phyloP scores from a whole-genome alignment of 1,139 yeast genomes.

The Suhomyces bribrorum region DNA sequence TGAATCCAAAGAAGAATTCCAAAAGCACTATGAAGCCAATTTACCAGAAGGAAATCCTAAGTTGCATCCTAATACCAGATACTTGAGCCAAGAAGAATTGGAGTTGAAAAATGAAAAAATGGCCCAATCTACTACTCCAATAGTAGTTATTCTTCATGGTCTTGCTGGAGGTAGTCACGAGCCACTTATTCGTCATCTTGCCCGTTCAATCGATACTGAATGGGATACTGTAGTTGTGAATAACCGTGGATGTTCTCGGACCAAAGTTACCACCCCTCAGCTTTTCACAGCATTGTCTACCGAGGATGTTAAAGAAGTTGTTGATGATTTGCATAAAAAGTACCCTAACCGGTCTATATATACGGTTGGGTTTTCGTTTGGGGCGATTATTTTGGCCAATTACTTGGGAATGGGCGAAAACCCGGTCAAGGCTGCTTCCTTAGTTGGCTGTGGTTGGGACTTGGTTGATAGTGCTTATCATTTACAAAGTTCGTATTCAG shows the following conservation, averaged over 20 bases:
- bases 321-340: conserved; percentile 51
- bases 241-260: conserved; percentile 84
- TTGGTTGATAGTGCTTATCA: conserved; percentile 45
- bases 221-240: conserved; percentile 75
- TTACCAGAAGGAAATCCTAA: conserved; percentile 72
- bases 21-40: conserved; percentile 49
- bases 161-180: conserved; percentile 93
- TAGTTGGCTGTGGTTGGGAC: conserved; percentile 40
- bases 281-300: conserved; percentile 77
- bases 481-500: conserved; percentile 56
- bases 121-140: conserved; percentile 48
- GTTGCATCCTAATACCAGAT: conserved; percentile 77
- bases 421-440: conserved; percentile 62
- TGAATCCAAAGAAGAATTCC: conserved; percentile 48
- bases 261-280: conserved; percentile 72
- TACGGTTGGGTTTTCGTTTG: conserved; percentile 82
- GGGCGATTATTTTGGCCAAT: conserved; percentile 57
- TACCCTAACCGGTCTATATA: conserved; percentile 76
- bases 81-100: conserved; percentile 49
- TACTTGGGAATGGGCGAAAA: conserved; percentile 52
- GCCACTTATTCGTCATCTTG: conserved; percentile 72
- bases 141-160: conserved; percentile 77
- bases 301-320: conserved; percentile 65
- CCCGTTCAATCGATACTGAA: conserved; percentile 29
- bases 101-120: conserved; percentile 13